A percentile compares a stretch with the other conserved stretches of the same genome.
These are phyloP conservation scores for Aspergillus homomorphus DNA, from an alignment of 495 filamentous ascomycete genomes.

Conservation along the genomic window DNA sequence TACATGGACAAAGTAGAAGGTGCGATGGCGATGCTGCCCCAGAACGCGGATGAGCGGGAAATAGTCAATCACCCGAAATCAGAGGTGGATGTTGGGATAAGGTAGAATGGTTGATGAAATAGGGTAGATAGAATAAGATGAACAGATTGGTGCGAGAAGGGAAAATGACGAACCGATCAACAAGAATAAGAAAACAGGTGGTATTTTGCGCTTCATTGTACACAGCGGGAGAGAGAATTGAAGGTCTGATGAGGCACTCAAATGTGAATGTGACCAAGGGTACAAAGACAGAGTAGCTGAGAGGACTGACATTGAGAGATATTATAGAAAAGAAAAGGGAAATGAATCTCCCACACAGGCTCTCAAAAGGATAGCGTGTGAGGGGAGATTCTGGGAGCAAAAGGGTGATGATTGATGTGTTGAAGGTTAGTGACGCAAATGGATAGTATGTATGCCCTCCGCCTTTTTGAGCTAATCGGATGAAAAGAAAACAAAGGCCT, in stretches of 20 bases:
- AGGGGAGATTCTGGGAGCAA: constrained; percentile 1
- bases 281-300: constrained; percentile 6
- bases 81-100: too few species aligned
- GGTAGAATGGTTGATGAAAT: constrained; percentile 22
- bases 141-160: constrained; percentile 24
- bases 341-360: not conserved
- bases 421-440: not conserved
- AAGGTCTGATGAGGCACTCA: not conserved
- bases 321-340: constrained; percentile 12
- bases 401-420: constrained; percentile 1
- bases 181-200: constrained; percentile 27
- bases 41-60: too few species aligned
- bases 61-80: too few species aligned
- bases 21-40: too few species aligned
- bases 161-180: constrained; percentile 19
- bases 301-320: not conserved
- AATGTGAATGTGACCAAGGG: constrained; percentile 20
- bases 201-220: constrained; percentile 53
- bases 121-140: constrained; percentile 23
- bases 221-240: constrained; percentile 20
- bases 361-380: not conserved
- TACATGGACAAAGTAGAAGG: too few species aligned
- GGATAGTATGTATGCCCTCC: not conserved
- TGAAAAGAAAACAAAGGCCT: constrained; percentile 8
- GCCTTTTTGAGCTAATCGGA: not conserved